Conservation (phyloP, 2,329 filamentous ascomycete genomes). For the Aspergillus ochraceus region DNA sequence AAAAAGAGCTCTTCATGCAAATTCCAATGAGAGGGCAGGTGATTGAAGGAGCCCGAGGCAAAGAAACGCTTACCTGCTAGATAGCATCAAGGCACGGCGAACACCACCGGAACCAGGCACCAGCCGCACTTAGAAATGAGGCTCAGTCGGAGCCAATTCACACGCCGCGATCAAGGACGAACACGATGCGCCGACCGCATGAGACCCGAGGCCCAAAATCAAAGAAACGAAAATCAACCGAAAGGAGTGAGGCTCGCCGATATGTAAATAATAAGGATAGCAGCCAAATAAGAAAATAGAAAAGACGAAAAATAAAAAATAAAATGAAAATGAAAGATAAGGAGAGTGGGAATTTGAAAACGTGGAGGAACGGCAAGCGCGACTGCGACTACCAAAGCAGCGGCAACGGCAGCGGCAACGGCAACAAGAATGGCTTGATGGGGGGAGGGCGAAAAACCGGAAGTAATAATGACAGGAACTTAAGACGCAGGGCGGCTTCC, state of each 20-base stretch:
- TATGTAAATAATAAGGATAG: background rate
- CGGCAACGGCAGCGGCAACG: background rate
- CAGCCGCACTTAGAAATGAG: conserved; percentile 13
- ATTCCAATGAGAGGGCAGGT: background rate
- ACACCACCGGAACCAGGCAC: conserved; percentile 6
- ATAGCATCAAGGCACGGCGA: conserved; percentile 4
- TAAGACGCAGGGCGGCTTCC: background rate
- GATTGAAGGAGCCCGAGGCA: background rate
- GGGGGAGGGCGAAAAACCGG: background rate
- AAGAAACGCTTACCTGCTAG: conserved; percentile 18
- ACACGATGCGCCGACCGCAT: conserved; percentile 7
- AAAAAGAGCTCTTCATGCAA: background rate
- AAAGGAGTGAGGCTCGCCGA: background rate
- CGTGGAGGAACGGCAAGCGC: background rate
- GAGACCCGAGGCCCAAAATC: background rate
- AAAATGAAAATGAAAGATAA: background rate
- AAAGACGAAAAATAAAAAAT: background rate
- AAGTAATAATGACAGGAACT: background rate
- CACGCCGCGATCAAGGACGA: conserved; percentile 12
- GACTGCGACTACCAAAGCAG: background rate
- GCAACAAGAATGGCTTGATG: background rate
- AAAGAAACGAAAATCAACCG: background rate
- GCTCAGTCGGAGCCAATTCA: conserved; percentile 21
- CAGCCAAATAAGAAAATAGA: background rate
- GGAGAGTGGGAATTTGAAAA: background rate